A percentile compares a stretch with the other conserved stretches of the same genome.
These are phyloP conservation scores for Cladophialophora immunda DNA, from an alignment of 2,329 filamentous ascomycete species.

Conservation along the genomic window DNA sequence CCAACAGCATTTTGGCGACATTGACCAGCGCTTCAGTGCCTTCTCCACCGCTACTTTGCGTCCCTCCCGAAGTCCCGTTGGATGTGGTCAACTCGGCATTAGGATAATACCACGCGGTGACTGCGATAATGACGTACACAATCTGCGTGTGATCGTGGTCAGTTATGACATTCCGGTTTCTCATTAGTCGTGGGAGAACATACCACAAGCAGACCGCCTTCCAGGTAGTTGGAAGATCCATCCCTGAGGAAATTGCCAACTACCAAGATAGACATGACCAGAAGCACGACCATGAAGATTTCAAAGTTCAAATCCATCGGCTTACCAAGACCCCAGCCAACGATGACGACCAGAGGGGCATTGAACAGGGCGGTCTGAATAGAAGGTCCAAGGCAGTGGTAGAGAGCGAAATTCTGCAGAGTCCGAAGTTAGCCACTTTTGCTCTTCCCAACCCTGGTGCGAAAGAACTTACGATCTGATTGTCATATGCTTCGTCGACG, in stretches of 20 bases:
- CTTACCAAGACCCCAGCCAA: constrained; percentile 79
- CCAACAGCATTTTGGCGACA: constrained; percentile 30
- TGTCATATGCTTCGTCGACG: constrained; percentile 83
- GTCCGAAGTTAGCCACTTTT: constrained; percentile 19
- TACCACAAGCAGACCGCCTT: constrained; percentile 81
- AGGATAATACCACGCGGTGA: constrained; percentile 70
- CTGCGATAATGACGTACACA: constrained; percentile 70
- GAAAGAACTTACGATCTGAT: constrained; percentile 57
- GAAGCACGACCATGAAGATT: constrained; percentile 81
- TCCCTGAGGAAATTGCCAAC: constrained; percentile 89
- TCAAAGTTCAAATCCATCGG: constrained; percentile 83
- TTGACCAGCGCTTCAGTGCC: constrained; percentile 26
- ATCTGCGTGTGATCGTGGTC: constrained; percentile 37
- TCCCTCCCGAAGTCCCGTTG: constrained; percentile 27
- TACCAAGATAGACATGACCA: constrained; percentile 84
- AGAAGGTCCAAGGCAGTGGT: constrained; percentile 84
- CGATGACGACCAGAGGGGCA: constrained; percentile 80
- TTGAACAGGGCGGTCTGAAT: constrained; percentile 92
- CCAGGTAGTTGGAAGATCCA: constrained; percentile 88
- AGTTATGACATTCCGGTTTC: not conserved
- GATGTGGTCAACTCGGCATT: constrained; percentile 50
- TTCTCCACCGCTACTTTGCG: constrained; percentile 20
- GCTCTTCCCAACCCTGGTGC: not conserved
- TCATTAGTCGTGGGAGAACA: constrained; percentile 7
- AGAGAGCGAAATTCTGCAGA: constrained; percentile 76